Conservation (phyloP, 1,284 basidiomycete species). For the Wallemia hederae region DNA sequence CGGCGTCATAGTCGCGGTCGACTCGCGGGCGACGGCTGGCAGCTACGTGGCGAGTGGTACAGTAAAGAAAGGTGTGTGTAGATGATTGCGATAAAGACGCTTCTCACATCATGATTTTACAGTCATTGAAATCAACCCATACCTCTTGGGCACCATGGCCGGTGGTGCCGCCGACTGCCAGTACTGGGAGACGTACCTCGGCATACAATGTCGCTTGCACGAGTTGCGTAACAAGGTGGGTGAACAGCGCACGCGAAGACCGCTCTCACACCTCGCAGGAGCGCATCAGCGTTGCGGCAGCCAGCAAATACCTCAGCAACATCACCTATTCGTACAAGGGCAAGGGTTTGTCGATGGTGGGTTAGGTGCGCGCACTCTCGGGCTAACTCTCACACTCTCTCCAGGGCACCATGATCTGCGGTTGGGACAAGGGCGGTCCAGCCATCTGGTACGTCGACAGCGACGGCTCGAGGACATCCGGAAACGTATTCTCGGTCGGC, state of each 20-base stretch:
- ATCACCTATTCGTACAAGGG: conserved; percentile 96
- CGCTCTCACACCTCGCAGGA: conserved; percentile 21
- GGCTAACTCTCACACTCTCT: conserved; percentile 69
- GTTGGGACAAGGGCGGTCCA: conserved; percentile 99
- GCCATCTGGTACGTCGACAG: conserved; percentile 95
- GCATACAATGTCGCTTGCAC: conserved; percentile 86
- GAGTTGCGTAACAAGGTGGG: conserved; percentile 59
- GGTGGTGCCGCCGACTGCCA: conserved; percentile 91
- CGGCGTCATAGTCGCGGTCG: conserved; percentile 90
- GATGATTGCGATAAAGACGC: conserved; percentile 2
- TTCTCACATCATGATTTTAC: conserved; percentile 9
- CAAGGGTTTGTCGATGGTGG: conserved; percentile 42
- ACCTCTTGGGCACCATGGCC: conserved; percentile 93
- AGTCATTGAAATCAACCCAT: conserved; percentile 98
- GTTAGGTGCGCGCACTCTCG: not conserved
- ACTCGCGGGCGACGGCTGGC: conserved; percentile 89
- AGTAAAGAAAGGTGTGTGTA: conserved; percentile 38
- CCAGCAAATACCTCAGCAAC: conserved; percentile 89
- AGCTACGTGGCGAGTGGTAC: conserved; percentile 86
- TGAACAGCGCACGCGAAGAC: not conserved
- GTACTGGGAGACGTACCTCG: conserved; percentile 95
- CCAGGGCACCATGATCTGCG: conserved; percentile 96
- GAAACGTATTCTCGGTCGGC: conserved; percentile 90
- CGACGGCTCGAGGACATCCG: conserved; percentile 80
- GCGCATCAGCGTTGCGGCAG: conserved; percentile 91